A percentile compares a stretch with the other conserved stretches of the same genome.
phyloP scores from a whole-genome alignment of 805 yeast genomes.

The Ogataea minuta region DNA sequence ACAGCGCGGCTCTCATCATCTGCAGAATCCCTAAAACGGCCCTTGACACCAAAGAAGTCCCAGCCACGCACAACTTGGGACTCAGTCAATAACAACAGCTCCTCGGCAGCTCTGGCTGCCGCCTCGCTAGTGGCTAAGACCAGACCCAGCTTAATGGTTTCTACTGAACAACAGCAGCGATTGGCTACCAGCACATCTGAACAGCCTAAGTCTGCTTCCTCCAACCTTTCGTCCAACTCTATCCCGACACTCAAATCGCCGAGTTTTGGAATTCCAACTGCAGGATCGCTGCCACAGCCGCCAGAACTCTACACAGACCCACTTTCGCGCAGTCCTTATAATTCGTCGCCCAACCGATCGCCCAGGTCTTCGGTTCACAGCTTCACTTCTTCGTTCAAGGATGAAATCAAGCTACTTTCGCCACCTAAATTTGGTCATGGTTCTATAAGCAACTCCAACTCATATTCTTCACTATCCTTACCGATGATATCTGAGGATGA shows the following conservation, averaged over 20 bases:
- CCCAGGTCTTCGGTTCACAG: conserved; percentile 10
- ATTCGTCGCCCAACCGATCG: conserved; percentile 12
- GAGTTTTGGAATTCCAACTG: conserved; percentile 6
- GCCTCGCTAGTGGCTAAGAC: conserved; percentile 35
- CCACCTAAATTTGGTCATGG: conserved; percentile 7
- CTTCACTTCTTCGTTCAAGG: conserved; percentile 9
- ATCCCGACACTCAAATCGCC: conserved; percentile 15
- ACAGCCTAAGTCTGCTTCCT: conserved; percentile 1
- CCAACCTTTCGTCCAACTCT: conserved; percentile 5
- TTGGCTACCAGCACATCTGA: conserved; percentile 1
- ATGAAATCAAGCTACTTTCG: conserved; percentile 7
- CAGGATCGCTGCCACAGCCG: conserved; percentile 3
- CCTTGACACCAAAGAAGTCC: conserved; percentile 8
- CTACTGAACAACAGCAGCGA: conserved; percentile 10
- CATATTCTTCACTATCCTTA: conserved; percentile 20
- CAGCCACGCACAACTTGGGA: conserved; percentile 27
- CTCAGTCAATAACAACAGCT: conserved; percentile 28
- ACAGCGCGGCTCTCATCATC: conserved; percentile 7
- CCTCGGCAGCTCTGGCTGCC: conserved; percentile 35
- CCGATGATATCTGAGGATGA: conserved; percentile 26
- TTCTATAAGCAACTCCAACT: conserved; percentile 14
- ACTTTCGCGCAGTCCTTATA: conserved; percentile 11
- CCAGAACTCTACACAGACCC: conserved; percentile 14
- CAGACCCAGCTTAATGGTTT: conserved; percentile 29
- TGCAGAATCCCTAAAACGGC: conserved; percentile 8